Conservation (phyloP, 805 yeast genomes). For the Nakazawaea ishiwadae region DNA sequence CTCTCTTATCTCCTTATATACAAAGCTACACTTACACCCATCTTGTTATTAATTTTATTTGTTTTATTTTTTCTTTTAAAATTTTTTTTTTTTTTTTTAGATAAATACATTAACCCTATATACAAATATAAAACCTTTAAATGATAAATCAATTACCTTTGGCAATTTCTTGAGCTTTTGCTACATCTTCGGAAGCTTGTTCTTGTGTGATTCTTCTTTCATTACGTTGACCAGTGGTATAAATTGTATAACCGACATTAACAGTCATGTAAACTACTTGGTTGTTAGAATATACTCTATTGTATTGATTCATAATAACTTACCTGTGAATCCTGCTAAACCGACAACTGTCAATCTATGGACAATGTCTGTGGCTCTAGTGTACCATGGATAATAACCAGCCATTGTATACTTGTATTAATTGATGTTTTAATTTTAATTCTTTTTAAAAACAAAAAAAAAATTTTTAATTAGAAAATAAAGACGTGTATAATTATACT, state of each 20-base stretch:
- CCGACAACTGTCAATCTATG: constrained; percentile 71
- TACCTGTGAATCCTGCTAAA: constrained; percentile 46
- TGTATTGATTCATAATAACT: constrained; percentile 7
- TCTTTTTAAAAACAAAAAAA: no score
- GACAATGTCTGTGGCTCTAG: constrained; percentile 62
- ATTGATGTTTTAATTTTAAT: not conserved
- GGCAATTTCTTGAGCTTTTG: constrained; percentile 8
- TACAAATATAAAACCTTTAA: not conserved
- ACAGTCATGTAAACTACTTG: constrained; percentile 38
- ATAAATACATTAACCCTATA: not conserved
- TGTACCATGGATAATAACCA: constrained; percentile 66
- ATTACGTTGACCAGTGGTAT: constrained; percentile 46
- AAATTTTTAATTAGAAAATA: no score
- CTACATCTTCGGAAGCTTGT: constrained; percentile 11
- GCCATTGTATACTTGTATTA: constrained; percentile 26
- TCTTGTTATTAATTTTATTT: not conserved
- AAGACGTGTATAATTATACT: no score
- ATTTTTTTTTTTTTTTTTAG: not conserved
- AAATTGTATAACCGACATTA: constrained; percentile 48
- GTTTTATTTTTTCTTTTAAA: not conserved
- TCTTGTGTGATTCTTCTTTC: constrained; percentile 33
- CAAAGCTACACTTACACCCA: constrained; percentile 10
- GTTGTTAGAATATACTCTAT: no score
- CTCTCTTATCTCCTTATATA: not conserved
- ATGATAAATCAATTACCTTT: not conserved